phyloP scores from a whole-genome alignment of 345 rosid genomes.

The Eucalyptus brandiana region DNA sequence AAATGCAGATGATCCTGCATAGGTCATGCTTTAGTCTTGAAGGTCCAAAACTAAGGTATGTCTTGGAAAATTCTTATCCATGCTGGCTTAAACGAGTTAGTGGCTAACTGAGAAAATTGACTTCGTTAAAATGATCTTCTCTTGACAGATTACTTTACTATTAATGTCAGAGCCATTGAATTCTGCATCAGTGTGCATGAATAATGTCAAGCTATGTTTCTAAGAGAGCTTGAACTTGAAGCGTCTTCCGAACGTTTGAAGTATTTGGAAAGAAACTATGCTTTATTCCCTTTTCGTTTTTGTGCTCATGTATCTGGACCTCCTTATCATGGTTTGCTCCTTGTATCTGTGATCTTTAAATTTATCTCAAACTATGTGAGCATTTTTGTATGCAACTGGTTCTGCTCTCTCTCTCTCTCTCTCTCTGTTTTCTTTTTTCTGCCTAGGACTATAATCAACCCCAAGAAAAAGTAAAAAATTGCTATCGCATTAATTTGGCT shows the following conservation, averaged over 20 bases:
- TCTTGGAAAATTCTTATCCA: background rate
- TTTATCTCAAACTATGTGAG: background rate
- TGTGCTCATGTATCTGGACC: background rate
- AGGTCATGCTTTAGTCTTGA: background rate
- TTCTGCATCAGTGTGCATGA: too few relatives aligned
- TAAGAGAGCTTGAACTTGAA: background rate
- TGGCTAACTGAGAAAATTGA: too few relatives aligned
- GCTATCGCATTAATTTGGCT: too few relatives aligned
- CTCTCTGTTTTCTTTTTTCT: too few relatives aligned
- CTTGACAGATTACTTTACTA: too few relatives aligned
- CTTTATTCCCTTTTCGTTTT: background rate
- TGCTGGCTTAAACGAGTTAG: background rate
- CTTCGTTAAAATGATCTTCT: too few relatives aligned
- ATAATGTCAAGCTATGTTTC: background rate
- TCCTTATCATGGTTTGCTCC: background rate
- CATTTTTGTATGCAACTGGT: background rate
- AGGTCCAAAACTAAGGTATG: background rate
- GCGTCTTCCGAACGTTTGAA: background rate
- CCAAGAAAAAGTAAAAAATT: too few relatives aligned
- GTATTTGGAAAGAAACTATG: too few relatives aligned
- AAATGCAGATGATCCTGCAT: background rate
- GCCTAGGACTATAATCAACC: too few relatives aligned
- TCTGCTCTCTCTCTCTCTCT: too few relatives aligned
- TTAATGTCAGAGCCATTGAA: too few relatives aligned
- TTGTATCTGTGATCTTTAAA: background rate